Conservation (phyloP, 108 stramenopile species). For the Nitzschia putrida region DNA sequence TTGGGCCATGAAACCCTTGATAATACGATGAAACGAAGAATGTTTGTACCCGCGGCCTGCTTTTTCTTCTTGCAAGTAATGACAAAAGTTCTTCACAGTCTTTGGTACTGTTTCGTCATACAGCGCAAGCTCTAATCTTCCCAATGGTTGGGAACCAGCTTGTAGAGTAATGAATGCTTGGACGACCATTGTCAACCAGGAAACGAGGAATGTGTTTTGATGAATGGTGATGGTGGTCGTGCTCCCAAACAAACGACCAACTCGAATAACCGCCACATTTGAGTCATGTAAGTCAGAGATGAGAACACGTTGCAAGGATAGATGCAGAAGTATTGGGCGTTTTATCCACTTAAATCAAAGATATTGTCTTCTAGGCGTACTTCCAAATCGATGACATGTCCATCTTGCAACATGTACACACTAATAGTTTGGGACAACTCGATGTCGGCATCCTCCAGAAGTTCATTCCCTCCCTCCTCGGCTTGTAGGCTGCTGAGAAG, state of each 20-base stretch:
- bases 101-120: slow-evolving; percentile 49
- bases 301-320: too few relatives aligned
- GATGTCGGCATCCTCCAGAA: neutral
- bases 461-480: neutral
- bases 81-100: slow-evolving; percentile 47
- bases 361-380: neutral
- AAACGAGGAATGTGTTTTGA: too few relatives aligned
- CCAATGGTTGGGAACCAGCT: slow-evolving; percentile 18
- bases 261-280: too few relatives aligned
- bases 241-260: too few relatives aligned
- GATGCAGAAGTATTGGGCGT: too few relatives aligned
- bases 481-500: neutral
- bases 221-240: too few relatives aligned
- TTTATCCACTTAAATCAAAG: neutral
- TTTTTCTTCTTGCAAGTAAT: slow-evolving; percentile 19
- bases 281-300: too few relatives aligned
- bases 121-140: slow-evolving; percentile 30
- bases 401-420: neutral
- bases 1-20: slow-evolving; percentile 93
- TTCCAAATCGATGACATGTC: slow-evolving; percentile 1
- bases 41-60: slow-evolving; percentile 38
- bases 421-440: neutral
- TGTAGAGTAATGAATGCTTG: slow-evolving; percentile 38
- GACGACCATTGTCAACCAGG: neutral
- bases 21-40: slow-evolving; percentile 91